These are phyloP conservation scores for Leucocoprinus leucothites DNA, from an alignment of 768 basidiomycete species.

Conservation along the genomic window DNA sequence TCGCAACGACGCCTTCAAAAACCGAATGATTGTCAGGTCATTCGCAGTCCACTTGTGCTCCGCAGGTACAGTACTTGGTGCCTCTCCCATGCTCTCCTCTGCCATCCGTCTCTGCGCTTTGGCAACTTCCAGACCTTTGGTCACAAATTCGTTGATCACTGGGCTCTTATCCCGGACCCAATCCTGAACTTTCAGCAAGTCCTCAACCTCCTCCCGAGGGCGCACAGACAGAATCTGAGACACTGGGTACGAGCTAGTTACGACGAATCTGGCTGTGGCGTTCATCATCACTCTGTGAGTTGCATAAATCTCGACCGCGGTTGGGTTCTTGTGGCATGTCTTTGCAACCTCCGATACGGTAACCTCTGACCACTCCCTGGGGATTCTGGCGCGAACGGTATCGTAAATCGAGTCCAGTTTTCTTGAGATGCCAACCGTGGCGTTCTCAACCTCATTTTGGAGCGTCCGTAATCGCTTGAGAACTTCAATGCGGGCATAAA, in stretches of 20 bases:
- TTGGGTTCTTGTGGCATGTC: conserved; percentile 35
- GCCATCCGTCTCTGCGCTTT: conserved; percentile 23
- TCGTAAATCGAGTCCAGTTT: conserved; percentile 40
- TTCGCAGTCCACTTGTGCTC: conserved; percentile 42
- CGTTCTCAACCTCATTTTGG: conserved; percentile 43
- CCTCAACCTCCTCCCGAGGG: conserved; percentile 52
- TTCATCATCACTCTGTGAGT: conserved; percentile 67
- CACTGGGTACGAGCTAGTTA: conserved; percentile 42
- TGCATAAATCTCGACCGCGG: conserved; percentile 35
- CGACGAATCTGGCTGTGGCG: conserved; percentile 48
- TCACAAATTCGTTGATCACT: conserved; percentile 44
- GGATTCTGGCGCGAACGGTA: conserved; percentile 39
- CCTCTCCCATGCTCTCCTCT: conserved; percentile 27
- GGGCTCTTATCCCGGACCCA: conserved; percentile 43
- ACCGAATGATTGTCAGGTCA: conserved; percentile 57
- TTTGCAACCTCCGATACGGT: conserved; percentile 53
- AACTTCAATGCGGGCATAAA: conserved; percentile 61
- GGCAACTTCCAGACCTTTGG: conserved; percentile 47
- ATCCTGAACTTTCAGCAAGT: conserved; percentile 41
- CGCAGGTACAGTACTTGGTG: conserved; percentile 17
- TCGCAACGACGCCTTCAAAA: conserved; percentile 54
- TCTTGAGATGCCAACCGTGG: conserved; percentile 20
- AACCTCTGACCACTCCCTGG: conserved; percentile 51
- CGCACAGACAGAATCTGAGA: conserved; percentile 60
- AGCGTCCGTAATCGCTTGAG: conserved; percentile 57